Conservation (phyloP, 225 moss, liverwort and hornwort species). For the Marchantia paleacea region DNA sequence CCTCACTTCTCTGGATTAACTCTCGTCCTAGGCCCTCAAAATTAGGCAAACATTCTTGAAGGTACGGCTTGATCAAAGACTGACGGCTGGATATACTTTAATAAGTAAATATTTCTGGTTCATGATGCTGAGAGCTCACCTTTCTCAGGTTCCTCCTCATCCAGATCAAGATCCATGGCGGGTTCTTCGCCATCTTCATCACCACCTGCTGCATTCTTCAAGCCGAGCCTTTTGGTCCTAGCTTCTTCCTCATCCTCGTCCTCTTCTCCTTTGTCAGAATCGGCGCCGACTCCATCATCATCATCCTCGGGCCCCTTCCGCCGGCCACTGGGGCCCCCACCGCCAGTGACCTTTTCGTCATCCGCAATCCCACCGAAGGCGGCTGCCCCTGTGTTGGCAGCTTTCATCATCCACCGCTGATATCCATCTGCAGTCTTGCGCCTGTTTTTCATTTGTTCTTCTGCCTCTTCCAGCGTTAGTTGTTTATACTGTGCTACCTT, state of each 20-base stretch:
- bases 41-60: neutral
- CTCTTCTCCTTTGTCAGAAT: slow-evolving; percentile 80
- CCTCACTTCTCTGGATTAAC: neutral
- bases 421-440: slow-evolving; percentile 99
- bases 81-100: neutral
- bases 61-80: neutral
- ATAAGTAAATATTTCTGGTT: neutral
- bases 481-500: slow-evolving; percentile 99
- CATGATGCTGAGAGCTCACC: slow-evolving; percentile 33
- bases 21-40: neutral
- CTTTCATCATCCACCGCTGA: slow-evolving; percentile 99
- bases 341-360: slow-evolving; percentile 54
- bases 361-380: slow-evolving; percentile 59
- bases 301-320: slow-evolving; percentile 58
- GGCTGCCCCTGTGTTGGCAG: slow-evolving; percentile 67
- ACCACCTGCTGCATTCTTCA: slow-evolving; percentile 81
- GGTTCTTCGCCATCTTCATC: slow-evolving; percentile 99
- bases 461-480: slow-evolving; percentile 94
- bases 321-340: slow-evolving; percentile 55
- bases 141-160: slow-evolving; percentile 97
- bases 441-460: slow-evolving; percentile 98
- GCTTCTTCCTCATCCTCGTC: slow-evolving; percentile 93
- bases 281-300: slow-evolving; percentile 68
- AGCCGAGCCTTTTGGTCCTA: slow-evolving; percentile 70
- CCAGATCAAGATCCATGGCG: slow-evolving; percentile 77